These are phyloP conservation scores for Xylaria sp. DNA, from an alignment of 2,329 filamentous ascomycete genomes.

Conservation along the genomic window DNA sequence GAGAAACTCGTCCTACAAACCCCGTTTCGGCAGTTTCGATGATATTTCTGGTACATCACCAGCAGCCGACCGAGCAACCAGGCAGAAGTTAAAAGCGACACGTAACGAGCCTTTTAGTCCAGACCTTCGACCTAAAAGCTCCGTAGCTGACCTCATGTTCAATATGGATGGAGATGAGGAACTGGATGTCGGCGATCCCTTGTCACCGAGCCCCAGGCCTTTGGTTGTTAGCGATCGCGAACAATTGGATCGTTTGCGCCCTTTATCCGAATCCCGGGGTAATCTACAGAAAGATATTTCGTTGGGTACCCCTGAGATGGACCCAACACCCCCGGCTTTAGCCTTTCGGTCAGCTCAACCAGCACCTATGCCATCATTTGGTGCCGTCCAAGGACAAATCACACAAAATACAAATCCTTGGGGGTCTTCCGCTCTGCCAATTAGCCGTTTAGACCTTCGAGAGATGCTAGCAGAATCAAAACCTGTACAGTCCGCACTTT, in stretches of 20 bases:
- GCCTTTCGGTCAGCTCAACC: conserved; percentile 21
- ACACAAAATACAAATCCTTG: conserved; percentile 57
- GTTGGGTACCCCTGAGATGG: conserved; percentile 30
- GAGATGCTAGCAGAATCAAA: conserved; percentile 77
- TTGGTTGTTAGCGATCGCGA: conserved; percentile 33
- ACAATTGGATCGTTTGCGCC: conserved; percentile 49
- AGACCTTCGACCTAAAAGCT: conserved; percentile 73
- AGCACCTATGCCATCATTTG: conserved; percentile 28
- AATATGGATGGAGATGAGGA: conserved; percentile 88
- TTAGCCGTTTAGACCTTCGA: conserved; percentile 76
- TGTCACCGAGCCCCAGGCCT: conserved; percentile 45
- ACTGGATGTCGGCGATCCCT: conserved; percentile 48
- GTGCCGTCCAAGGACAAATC: conserved; percentile 35
- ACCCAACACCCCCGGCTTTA: conserved; percentile 34
- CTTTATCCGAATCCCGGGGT: conserved; percentile 53
- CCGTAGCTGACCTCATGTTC: conserved; percentile 84
- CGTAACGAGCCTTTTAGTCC: conserved; percentile 73
- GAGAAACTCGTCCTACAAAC: conserved; percentile 69
- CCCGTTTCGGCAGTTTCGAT: conserved; percentile 72
- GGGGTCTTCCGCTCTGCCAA: conserved; percentile 63
- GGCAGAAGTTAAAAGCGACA: conserved; percentile 59
- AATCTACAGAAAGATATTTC: conserved; percentile 54
- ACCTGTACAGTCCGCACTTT: conserved; percentile 62
- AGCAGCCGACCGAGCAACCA: conserved; percentile 56
- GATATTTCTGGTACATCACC: conserved; percentile 61